Percentiles rank a stretch among this genome's conserved stretches.
Evolutionary conservation across 192 early-diverging fungal species (phyloP).

Genomic region (Coemansia sp.): DNA sequence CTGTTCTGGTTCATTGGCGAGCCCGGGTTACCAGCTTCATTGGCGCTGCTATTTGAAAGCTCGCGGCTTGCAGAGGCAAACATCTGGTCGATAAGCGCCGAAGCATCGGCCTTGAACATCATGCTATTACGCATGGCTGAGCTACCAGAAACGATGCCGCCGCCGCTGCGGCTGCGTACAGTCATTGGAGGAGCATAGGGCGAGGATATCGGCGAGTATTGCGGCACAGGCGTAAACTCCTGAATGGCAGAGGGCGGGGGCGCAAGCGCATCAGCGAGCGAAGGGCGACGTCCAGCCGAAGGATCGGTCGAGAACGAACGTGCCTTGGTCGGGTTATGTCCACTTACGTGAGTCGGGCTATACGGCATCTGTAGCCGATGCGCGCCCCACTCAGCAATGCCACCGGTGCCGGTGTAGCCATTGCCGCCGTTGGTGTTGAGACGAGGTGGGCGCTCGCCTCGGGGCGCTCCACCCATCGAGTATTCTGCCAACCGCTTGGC

Average conservation of each 20-base stretch:
- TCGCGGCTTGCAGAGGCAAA: constrained; percentile 51
- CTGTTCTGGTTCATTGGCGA: neutral
- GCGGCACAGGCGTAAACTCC: constrained; percentile 18
- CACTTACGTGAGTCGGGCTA: constrained; percentile 15
- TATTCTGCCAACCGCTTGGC: constrained; percentile 15
- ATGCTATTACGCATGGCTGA: constrained; percentile 35
- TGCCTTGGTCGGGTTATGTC: constrained; percentile 11
- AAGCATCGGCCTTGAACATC: constrained; percentile 40
- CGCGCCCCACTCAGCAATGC: constrained; percentile 51
- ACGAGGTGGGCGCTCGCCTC: no score
- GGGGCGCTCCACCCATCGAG: constrained; percentile 16
- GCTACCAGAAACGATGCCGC: constrained; percentile 2
- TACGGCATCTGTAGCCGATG: constrained; percentile 45
- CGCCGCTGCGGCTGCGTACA: constrained; percentile 15
- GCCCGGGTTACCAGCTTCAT: neutral
- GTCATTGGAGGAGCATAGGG: constrained; percentile 25
- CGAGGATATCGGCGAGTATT: constrained; percentile 16
- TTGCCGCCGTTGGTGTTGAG: constrained; percentile 1
- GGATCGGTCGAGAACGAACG: constrained; percentile 46
- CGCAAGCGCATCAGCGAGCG: constrained; percentile 43
- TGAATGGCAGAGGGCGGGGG: constrained; percentile 36
- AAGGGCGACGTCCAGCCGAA: constrained; percentile 37
- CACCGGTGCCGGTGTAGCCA: constrained; percentile 49
- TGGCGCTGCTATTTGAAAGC: constrained; percentile 12
- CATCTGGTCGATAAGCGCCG: constrained; percentile 50